Conservation (phyloP, 116 monocot species). For the Iris pallida region DNA sequence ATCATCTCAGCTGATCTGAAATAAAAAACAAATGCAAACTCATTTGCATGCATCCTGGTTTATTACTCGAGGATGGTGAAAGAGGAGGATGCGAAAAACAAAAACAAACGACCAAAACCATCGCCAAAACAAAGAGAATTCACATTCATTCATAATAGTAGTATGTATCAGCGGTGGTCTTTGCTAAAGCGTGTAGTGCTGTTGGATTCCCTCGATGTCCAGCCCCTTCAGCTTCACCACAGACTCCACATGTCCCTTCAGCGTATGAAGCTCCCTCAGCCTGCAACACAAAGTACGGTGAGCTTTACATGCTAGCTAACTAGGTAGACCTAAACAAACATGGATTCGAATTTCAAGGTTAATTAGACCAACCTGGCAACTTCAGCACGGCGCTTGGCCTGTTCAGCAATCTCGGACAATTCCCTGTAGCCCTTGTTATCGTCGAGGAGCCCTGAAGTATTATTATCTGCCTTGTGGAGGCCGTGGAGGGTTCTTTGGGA, state of each 20-base stretch:
- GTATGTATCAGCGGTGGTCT: too few species aligned
- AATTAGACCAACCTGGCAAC: constrained; percentile 44
- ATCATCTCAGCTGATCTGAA: too few species aligned
- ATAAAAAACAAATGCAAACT: too few species aligned
- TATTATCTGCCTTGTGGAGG: constrained; percentile 31
- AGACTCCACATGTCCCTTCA: constrained; percentile 37
- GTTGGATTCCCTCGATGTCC: constrained; percentile 32
- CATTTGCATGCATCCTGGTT: too few species aligned
- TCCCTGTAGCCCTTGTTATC: constrained; percentile 55
- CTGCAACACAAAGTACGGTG: constrained; percentile 8
- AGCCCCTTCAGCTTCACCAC: constrained; percentile 31
- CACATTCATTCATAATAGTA: too few species aligned
- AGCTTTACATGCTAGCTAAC: too few species aligned
- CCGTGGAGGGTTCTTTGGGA: constrained; percentile 62
- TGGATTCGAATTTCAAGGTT: too few species aligned
- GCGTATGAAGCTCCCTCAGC: constrained; percentile 31
- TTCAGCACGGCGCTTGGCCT: constrained; percentile 68
- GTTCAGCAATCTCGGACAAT: constrained; percentile 67
- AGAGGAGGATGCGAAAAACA: too few species aligned
- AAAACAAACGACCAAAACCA: too few species aligned
- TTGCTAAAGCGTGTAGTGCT: constrained; percentile 59
- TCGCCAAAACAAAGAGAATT: too few species aligned
- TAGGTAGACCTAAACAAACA: too few species aligned
- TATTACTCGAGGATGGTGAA: too few species aligned
- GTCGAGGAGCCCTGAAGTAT: constrained; percentile 16